These are phyloP conservation scores for Starmerella potacharoeniae DNA, from an alignment of 805 yeast genomes.

Conservation along the genomic window DNA sequence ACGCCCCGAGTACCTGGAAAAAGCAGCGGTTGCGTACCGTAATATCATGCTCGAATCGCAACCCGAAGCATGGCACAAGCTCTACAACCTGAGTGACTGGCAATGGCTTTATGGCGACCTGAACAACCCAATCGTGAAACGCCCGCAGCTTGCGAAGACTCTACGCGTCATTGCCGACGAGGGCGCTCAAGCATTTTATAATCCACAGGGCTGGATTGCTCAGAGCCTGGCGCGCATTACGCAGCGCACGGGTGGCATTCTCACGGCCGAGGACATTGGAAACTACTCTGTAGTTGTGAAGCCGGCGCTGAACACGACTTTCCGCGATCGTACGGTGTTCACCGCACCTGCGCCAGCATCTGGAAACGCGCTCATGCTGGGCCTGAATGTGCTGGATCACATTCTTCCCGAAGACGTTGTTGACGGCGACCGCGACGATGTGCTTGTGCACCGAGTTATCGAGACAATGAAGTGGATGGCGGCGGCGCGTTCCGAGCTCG, in stretches of 20 bases:
- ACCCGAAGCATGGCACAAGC: slow-evolving; percentile 12
- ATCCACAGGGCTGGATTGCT: slow-evolving; percentile 60
- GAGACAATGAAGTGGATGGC: slow-evolving; percentile 95
- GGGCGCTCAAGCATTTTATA: slow-evolving; percentile 69
- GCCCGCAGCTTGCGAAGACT: slow-evolving; percentile 57
- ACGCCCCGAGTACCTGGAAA: slow-evolving; percentile 36
- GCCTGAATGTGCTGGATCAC: slow-evolving; percentile 50
- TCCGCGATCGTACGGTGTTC: slow-evolving; percentile 36
- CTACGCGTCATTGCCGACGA: slow-evolving; percentile 56
- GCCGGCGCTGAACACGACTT: slow-evolving; percentile 34
- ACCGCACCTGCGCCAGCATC: slow-evolving; percentile 66
- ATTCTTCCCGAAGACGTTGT: slow-evolving; percentile 27
- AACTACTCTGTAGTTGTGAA: slow-evolving; percentile 44
- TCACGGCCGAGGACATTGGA: slow-evolving; percentile 54
- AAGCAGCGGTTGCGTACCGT: slow-evolving; percentile 30
- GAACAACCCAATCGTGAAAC: slow-evolving; percentile 16
- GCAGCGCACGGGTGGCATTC: slow-evolving; percentile 52
- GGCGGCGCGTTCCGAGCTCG: slow-evolving; percentile 72
- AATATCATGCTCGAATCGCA: slow-evolving; percentile 26
- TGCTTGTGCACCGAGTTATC: slow-evolving; percentile 53
- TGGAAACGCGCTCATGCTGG: slow-evolving; percentile 73
- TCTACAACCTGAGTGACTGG: slow-evolving; percentile 25
- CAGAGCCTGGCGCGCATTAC: slow-evolving; percentile 42
- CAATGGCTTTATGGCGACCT: slow-evolving; percentile 22
- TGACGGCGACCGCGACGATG: slow-evolving; percentile 35